Evolutionary conservation across 371 early-diverging fungal species (phyloP).

Genomic region (Mucor saturninus): DNA sequence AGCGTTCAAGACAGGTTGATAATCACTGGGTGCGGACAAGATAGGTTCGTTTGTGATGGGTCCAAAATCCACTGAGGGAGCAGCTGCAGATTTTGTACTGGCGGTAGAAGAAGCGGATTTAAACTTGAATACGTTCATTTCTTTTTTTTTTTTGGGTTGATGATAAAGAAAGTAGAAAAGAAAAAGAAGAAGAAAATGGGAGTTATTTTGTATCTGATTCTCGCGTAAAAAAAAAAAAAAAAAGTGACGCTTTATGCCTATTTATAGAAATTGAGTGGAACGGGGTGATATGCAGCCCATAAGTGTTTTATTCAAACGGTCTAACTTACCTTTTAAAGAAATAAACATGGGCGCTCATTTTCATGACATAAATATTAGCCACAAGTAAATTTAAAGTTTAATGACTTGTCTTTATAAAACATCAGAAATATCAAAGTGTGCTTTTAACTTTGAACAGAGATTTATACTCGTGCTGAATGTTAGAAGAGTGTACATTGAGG

Average conservation of each 20-base stretch:
- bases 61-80: slow-evolving; percentile 16
- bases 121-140: slow-evolving; percentile 19
- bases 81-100: slow-evolving; percentile 14
- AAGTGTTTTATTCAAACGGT: background rate
- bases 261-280: background rate
- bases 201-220: background rate
- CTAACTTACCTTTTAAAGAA: background rate
- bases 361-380: background rate
- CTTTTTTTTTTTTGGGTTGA: background rate
- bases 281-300: background rate
- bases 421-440: no score
- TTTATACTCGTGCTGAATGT: no score
- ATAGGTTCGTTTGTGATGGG: slow-evolving; percentile 29
- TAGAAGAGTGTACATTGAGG: no score
- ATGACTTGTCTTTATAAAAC: no score
- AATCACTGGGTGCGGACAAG: slow-evolving; percentile 23
- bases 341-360: background rate
- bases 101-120: slow-evolving; percentile 11
- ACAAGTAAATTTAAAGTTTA: no score
- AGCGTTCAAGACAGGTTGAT: slow-evolving; percentile 26
- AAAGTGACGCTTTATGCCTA: background rate
- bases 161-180: background rate
- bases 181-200: slow-evolving; percentile 1
- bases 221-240: background rate
- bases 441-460: no score